Base-by-base conservation (phyloP, 148 eudicot species). In the Rhododendron ovatum region DNA sequence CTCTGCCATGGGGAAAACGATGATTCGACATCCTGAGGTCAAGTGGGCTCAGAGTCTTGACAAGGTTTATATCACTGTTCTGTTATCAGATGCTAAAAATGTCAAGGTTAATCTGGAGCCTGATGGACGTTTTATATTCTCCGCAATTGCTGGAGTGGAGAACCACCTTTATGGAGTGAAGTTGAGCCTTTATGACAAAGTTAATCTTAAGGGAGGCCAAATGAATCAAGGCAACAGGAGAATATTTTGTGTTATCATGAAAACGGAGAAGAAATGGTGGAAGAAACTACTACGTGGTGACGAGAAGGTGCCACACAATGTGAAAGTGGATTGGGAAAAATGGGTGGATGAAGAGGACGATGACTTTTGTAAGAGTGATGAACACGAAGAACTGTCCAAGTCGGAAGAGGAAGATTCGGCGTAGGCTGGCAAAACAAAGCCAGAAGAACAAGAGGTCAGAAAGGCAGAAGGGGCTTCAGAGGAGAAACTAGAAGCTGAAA, bases 281-380 rank as follows among this genome's bases (percentile, higher is more conserved):
- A 90, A 88, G 39, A 96, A 89, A 87, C 92, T 96, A 50, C 84
- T 96, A 86, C 89, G 90, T 67, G 95, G 93, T 84, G 95, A 92
- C 84, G 98, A 76, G 33, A 96, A 95, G 90, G 82, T 94, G 20
- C 99, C 98, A 71, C 97, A 94, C 87, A 95, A 93, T 61, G 91
- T 96, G 81, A 95, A 96, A 93, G 98, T 96, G 83, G 99, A 96
- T 76, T 94, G 98, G 99, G 99, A 96, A 82, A 96, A 95, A 83
- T 96, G 99, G 99, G 93, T 87, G 33, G 99, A 96, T 93, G 98
- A 95, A 91, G 99, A 96, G 87, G 99, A 95, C 24, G 98, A 94
- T 2, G 1, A 55, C 61, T 18, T 55, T 55, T 1, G 24, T 55
- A 55, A 48, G 3, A 48, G 51, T 48, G 51, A 55, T 55, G 61